Percentiles rank a stretch among this genome's conserved stretches.
Evolutionary conservation across 148 eudicot species (phyloP).

Genomic region (Dianthus caryophyllus): DNA sequence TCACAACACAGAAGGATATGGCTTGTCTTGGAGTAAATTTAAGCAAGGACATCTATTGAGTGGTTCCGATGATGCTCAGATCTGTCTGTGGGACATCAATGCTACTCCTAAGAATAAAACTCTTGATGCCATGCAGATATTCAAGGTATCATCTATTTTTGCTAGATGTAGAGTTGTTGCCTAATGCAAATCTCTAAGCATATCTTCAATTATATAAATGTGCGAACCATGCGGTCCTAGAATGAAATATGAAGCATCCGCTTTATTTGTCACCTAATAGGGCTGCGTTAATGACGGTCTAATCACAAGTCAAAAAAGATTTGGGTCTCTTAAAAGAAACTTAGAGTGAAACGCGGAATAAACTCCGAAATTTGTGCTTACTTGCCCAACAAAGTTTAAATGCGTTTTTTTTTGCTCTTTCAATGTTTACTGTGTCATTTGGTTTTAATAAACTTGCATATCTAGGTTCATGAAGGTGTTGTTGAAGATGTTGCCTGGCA

Average conservation of each 20-base stretch:
- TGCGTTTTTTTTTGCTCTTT: neutral
- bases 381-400: neutral
- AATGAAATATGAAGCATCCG: neutral
- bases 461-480: constrained; percentile 76
- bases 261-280: neutral
- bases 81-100: constrained; percentile 76
- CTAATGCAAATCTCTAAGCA: neutral
- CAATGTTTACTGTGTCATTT: neutral
- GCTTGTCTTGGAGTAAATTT: constrained; percentile 76
- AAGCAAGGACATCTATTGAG: constrained; percentile 70
- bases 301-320: too few species aligned
- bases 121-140: constrained; percentile 59
- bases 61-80: constrained; percentile 82
- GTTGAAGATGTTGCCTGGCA: constrained; percentile 97
- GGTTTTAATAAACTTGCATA: constrained; percentile 14
- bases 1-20: constrained; percentile 80
- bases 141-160: constrained; percentile 41
- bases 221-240: neutral
- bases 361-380: neutral
- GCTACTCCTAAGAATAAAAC: constrained; percentile 54
- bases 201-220: neutral
- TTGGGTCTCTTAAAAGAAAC: too few species aligned
- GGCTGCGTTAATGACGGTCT: neutral
- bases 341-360: too few species aligned
- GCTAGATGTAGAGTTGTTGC: neutral